Base-by-base conservation (phyloP, 108 stramenopile genomes). In the Nannochloropsis salina region DNA sequence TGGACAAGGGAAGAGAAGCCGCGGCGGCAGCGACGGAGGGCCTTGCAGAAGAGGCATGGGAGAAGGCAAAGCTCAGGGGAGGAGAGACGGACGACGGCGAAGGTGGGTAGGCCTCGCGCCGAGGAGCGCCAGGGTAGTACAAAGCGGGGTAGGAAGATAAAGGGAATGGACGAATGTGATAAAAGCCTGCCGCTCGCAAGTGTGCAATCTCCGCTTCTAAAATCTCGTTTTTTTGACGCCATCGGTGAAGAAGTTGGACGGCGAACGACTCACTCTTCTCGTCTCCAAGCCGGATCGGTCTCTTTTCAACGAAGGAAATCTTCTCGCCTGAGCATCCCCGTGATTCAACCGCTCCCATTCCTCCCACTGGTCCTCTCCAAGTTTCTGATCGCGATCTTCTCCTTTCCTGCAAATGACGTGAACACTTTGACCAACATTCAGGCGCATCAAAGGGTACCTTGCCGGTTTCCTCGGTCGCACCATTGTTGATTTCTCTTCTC, bases 401-500 rank as follows among this genome's bases (percentile, higher is more conserved):
- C 22, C 81, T 47, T 42, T 8, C 45, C 41, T 42, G 45, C 44
- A n/a, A 81, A 86, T 45, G 20, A 9, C 41, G 41, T 81, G 41
- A 45, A 81, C 51, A 81, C 81, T 44, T 47, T 81, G 20, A 51
- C 51, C 47, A 42, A 82, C 20, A 82, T 82, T 42, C 42, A 82
- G 45, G 80, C 44, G 8, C 12, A 47, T 8, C 81, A 82, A 15
- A 81, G 51, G 47, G 44, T n/a, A 31, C 31, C 31, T 31, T 31
- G 31, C 31, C 31, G 31, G 31, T 31, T 31, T 31, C 31, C 31
- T 31, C 31, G 31, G 31, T 31, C 31, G 31, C 31, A 31, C 1
- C 31, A 31, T 31, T 31, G 31, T 31, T 31, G 31, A 31, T 31
- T 31, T 31, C 9, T 81, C 81, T 41, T 44, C 45, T 1, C 41